phyloP scores from a whole-genome alignment of 2,329 filamentous ascomycete species.

The Didymella lethalis region DNA sequence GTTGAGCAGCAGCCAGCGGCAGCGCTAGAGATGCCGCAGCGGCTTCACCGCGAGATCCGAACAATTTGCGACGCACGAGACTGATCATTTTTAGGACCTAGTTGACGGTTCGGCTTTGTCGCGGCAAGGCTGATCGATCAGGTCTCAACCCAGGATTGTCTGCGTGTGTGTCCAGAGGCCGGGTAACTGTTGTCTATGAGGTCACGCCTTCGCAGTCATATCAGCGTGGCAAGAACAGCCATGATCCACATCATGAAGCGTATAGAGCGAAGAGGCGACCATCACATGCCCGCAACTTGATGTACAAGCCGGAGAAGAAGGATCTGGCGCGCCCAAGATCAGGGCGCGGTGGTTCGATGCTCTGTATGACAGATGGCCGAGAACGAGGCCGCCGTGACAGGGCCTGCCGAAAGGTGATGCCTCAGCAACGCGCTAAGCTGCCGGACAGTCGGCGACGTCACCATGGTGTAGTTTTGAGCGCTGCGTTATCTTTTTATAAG shows the following conservation, averaged over 20 bases:
- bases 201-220: slow-evolving; percentile 2
- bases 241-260: neutral
- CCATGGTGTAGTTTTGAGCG: slow-evolving; percentile 39
- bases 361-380: slow-evolving; percentile 6
- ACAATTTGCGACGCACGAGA: slow-evolving; percentile 29
- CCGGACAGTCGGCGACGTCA: slow-evolving; percentile 49
- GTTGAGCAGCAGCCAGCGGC: slow-evolving; percentile 30
- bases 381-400: slow-evolving; percentile 28
- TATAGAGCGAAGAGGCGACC: slow-evolving; percentile 5
- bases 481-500: slow-evolving; percentile 42
- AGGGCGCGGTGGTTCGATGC: slow-evolving; percentile 33
- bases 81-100: slow-evolving; percentile 22
- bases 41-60: slow-evolving; percentile 29
- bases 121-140: slow-evolving; percentile 19
- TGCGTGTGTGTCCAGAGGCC: slow-evolving; percentile 2
- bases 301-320: slow-evolving; percentile 9
- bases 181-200: slow-evolving; percentile 8
- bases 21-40: slow-evolving; percentile 38
- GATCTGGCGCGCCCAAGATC: slow-evolving; percentile 21
- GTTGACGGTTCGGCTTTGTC: slow-evolving; percentile 29
- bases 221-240: neutral
- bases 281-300: slow-evolving; percentile 6
- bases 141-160: slow-evolving; percentile 5
- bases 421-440: slow-evolving; percentile 30
- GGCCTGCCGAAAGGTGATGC: slow-evolving; percentile 39